Base-by-base conservation (phyloP, 2,329 filamentous ascomycete genomes). In the Diaporthe citriasiana region DNA sequence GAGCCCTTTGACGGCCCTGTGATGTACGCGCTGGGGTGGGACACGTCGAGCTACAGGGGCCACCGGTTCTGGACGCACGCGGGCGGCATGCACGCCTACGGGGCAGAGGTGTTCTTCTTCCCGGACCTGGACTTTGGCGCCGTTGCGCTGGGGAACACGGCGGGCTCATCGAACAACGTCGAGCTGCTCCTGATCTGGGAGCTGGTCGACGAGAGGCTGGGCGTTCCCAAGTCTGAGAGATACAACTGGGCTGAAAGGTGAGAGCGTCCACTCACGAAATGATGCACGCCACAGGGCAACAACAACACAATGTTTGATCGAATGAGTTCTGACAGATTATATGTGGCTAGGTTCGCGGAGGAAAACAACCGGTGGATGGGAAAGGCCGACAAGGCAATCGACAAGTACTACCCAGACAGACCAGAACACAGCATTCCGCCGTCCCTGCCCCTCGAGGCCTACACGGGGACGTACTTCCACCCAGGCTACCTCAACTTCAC, bases 81-180 rank as follows among this genome's bases (percentile, higher is more conserved):
- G 12, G 87, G 87, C 4, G 84, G 83, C 0, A 84, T 87, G 77
- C 82, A 84, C 65, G 86, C 83, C 6, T 87, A 85, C 74, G 85
- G 84, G 6, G 82, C 85, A 0, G 78, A 83, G 47, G 79, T 88
- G 35, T 82, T 82, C 65, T 86, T 87, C 77, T 80, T 89, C 59
- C 87, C 87, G 0, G 81, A 82, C 15, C 72, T 83, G 27, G 79
- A 83, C 7, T 88, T 82, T 74, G 86, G 84, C 4, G 78, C 87
- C 15, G 82, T 85, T 6, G 77, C 81, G 22, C 79, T 88, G 74
- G 83, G 78, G 1, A 90, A 89, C 71, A 87, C 85, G 30, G 83
- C 82, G 12, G 17, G 78, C 7, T 83, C 82, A 4, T 84, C 83
- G 3, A 86, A 85, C 59, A 74, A 75, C 3, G 82, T 75, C 57